phyloP scores from a whole-genome alignment of 2,329 filamentous ascomycete genomes.

The Aquanectria penicillioides region DNA sequence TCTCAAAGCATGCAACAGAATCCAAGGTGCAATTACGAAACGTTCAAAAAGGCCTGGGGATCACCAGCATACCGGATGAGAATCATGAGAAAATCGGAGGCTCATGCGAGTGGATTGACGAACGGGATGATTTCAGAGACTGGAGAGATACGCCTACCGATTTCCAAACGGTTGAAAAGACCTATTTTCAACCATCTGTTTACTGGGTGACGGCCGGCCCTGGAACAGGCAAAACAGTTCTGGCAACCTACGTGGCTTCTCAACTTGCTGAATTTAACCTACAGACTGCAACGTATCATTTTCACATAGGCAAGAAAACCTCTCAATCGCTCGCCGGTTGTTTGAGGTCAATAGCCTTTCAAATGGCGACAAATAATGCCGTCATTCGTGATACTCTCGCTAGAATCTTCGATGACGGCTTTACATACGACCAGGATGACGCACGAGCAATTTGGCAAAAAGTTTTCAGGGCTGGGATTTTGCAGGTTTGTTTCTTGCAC shows the following conservation, averaged over 20 bases:
- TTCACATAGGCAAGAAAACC: conserved; percentile 28
- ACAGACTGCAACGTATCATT: conserved; percentile 30
- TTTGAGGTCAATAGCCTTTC: conserved; percentile 43
- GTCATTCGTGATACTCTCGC: conserved; percentile 36
- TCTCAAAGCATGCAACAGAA: not conserved
- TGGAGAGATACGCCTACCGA: not conserved
- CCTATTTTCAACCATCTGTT: not conserved
- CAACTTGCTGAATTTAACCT: conserved; percentile 19
- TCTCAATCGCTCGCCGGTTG: conserved; percentile 24
- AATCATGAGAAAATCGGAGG: not conserved
- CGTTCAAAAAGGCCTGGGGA: not conserved
- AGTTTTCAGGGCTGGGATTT: conserved; percentile 44
- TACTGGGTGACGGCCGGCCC: not conserved
- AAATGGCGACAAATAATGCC: conserved; percentile 44
- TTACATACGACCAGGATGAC: conserved; percentile 39
- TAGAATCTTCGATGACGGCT: conserved; percentile 32
- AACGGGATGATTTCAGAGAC: not conserved
- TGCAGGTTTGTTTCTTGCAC: conserved; percentile 30
- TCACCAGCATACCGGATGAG: not conserved
- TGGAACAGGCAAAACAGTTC: not conserved
- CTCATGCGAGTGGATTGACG: not conserved
- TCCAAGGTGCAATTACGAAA: not conserved
- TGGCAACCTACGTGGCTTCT: not conserved
- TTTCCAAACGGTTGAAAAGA: not conserved
- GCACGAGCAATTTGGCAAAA: conserved; percentile 45